Evolutionary conservation across 164 flowering plant species (phyloP), one percentile per base, ranked within the genome.

Genomic region (Stephania cephalantha): DNA sequence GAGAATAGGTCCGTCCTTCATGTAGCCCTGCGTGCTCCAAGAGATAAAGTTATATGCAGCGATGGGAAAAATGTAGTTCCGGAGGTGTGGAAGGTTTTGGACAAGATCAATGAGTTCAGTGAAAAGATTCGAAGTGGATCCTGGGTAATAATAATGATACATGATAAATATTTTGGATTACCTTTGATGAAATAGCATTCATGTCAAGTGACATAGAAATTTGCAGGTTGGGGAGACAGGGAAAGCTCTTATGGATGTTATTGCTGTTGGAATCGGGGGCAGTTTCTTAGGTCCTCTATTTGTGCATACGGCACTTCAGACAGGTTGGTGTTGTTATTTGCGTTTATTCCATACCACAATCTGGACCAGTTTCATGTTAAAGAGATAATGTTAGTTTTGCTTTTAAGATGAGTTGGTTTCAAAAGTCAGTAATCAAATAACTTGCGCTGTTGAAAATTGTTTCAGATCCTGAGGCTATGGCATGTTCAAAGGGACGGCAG

Each of bases 241-340:
- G 68, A 91, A 95, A 83, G 35, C 87, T 30, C 79, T 95, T 80
- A 91, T 80, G 77, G 90, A 93, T 87, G 96, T 95, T 45, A 71
- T 95, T 74, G 84, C 97, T 48, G 78, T 93, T 81, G 98, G 98
- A 73, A 93, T 93, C 78, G 99, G 99, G 70, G 98, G 99, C 71
- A 95, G 98, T 84, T 95, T 86, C 82, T 83, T 95, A 77, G 99
- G 99, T 71, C 99, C 99, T 77, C 84, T 93, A 15, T 95, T 95
- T 86, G 98, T 95, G 66, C 99, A 95, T 80, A 91, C 98, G 69
- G 98, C 99, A 81, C 95, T 95, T 67, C 98, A 93, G 83, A 90
- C 98, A 85, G 98, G 97, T 78, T 44, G 30, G 55, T 69, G 13
- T 46, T 73, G 70, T 29, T 66, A 10, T 74, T 69, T 66, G 13